Evolutionary conservation across 2,329 filamentous ascomycete species (phyloP), one percentile per base, ranked within the genome.

Genomic region (Seiridium cupressi): DNA sequence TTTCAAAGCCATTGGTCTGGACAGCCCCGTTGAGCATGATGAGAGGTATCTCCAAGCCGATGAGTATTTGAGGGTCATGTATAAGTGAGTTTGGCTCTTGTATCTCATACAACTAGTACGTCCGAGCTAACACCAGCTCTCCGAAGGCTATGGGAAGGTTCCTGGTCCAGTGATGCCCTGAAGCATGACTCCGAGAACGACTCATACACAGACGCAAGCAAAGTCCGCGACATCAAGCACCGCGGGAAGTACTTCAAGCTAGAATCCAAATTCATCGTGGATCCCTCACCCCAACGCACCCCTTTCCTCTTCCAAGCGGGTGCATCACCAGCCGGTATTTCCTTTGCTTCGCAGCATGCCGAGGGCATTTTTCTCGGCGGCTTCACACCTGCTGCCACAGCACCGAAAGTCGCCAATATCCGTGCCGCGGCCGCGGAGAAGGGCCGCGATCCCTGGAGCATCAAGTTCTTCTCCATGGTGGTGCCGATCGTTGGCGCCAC

Each of bases 41-140:
- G 79, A 87, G 67, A 78, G 85, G 26, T 88, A 88, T 62, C 76
- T 73, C 0, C 82, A 86, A 65, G 86, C 85, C 0, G 84, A 88
- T 59, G 86, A 89, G 63, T 89, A 87, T 65, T 70, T 89, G 34
- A 72, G 79, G 1, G 81, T 89, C 1, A 72, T 88, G 4, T 89
- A 89, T 70, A 89, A 88, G 80, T 84, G 68, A 63, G 70, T 63
- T 62, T 67, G 3, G 4, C 68, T 0, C 13, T 57, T n/a, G 44
- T 7, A 4, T 1, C 3, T 36, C 5, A 10, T 18, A 34, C 31
- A 10, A 13, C 2, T 34, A 4, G 32, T 3, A 4, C 2, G 18
- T 26, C 18, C 18, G 18, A 26, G 18, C 18, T 26, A 26, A 26
- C 18, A 26, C 18, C 18, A 26, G 18, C 18, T 26, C 18, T 32